Evolutionary conservation across 2,329 filamentous ascomycete species (phyloP).

Genomic region (Nannizzia gypsea): DNA sequence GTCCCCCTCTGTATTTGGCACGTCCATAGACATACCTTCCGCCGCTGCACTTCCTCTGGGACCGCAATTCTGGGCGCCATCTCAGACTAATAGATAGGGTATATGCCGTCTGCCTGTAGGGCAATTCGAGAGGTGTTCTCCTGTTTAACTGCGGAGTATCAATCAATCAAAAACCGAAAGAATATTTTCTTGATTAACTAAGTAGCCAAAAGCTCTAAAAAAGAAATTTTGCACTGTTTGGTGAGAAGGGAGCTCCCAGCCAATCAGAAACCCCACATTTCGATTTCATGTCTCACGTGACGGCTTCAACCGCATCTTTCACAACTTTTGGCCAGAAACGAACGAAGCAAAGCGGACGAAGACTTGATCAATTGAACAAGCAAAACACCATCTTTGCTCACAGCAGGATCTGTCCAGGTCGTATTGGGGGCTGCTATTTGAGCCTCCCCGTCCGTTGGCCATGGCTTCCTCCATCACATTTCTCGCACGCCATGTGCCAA

Average conservation of each 20-base stretch:
- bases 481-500: slow-evolving; percentile 47
- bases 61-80: slow-evolving; percentile 36
- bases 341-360: background rate
- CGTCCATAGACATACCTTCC: slow-evolving; percentile 26
- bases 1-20: slow-evolving; percentile 6
- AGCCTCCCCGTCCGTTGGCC: slow-evolving; percentile 15
- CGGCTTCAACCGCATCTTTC: background rate
- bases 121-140: background rate
- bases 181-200: background rate
- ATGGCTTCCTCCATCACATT: slow-evolving; percentile 53
- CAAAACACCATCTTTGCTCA: slow-evolving; percentile 1
- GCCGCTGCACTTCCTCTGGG: slow-evolving; percentile 32
- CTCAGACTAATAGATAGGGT: background rate
- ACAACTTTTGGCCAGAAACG: background rate
- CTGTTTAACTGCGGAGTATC: background rate
- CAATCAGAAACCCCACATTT: slow-evolving; percentile 5
- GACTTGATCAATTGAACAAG: background rate
- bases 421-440: slow-evolving; percentile 8
- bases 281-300: slow-evolving; percentile 1
- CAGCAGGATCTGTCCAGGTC: slow-evolving; percentile 3
- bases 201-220: slow-evolving; percentile 2
- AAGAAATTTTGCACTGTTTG: slow-evolving; percentile 17
- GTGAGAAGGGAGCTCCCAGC: background rate
- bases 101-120: background rate
- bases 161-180: background rate